Percentiles rank a stretch among this genome's conserved stretches.
Conservation (phyloP, 1,284 basidiomycete species). For the Hymenochaete sp. region DNA sequence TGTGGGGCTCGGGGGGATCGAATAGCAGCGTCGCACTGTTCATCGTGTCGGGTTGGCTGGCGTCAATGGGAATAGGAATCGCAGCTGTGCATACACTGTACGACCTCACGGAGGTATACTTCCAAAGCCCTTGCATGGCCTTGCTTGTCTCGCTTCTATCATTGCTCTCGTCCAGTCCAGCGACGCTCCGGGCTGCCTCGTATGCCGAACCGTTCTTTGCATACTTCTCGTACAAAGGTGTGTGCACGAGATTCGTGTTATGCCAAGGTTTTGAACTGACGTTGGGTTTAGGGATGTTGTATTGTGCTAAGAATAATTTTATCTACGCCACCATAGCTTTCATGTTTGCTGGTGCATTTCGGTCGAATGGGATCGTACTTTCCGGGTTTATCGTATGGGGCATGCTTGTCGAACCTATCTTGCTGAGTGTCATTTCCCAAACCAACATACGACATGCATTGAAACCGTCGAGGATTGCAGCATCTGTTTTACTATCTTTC, state of each 20-base stretch:
- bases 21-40: constrained; percentile 13
- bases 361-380: constrained; percentile 79
- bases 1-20: constrained; percentile 3
- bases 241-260: constrained; percentile 18
- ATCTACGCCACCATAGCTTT: constrained; percentile 53
- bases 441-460: too few species aligned
- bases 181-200: constrained; percentile 58
- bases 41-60: constrained; percentile 22
- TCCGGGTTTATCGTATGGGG: constrained; percentile 71
- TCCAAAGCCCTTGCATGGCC: constrained; percentile 42
- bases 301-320: constrained; percentile 43
- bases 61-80: constrained; percentile 35
- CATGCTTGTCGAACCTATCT: constrained; percentile 43
- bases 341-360: constrained; percentile 55
- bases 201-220: constrained; percentile 87
- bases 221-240: constrained; percentile 66
- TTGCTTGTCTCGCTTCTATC: constrained; percentile 59
- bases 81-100: constrained; percentile 54
- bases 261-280: constrained; percentile 8
- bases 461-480: neutral
- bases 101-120: constrained; percentile 45
- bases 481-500: constrained; percentile 34
- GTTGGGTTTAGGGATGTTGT: constrained; percentile 48
- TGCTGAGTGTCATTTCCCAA: neutral
- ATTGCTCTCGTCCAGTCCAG: constrained; percentile 74